Percentiles rank a stretch among this genome's conserved stretches.
phyloP scores from a whole-genome alignment of 345 rosid genomes.

The Eucalyptus erythrocorys region DNA sequence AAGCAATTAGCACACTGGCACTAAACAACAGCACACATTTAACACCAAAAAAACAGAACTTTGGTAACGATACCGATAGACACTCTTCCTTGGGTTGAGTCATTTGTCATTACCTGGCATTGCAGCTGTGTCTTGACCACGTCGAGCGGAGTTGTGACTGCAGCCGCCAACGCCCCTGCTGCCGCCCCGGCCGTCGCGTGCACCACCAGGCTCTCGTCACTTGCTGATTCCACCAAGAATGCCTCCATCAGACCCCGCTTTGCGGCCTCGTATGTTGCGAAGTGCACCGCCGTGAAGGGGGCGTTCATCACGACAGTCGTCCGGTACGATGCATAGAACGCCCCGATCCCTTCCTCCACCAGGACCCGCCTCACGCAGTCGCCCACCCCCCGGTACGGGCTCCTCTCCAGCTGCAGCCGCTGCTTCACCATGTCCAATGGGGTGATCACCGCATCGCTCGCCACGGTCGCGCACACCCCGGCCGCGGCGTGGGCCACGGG shows the following conservation, averaged over 20 bases:
- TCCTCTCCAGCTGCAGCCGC: slow-evolving; percentile 57
- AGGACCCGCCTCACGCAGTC: slow-evolving; percentile 67
- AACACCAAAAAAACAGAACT: not conserved
- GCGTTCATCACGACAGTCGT: slow-evolving; percentile 97
- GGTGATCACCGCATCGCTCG: slow-evolving; percentile 88
- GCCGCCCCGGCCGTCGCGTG: slow-evolving; percentile 98
- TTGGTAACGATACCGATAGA: not conserved
- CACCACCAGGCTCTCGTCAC: slow-evolving; percentile 58
- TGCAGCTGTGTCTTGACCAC: slow-evolving; percentile 97
- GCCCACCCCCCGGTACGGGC: slow-evolving; percentile 61
- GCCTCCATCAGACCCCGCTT: slow-evolving; percentile 63
- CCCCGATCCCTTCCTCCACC: slow-evolving; percentile 74
- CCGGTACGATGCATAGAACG: slow-evolving; percentile 87
- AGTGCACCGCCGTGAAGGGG: slow-evolving; percentile 91
- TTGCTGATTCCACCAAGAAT: slow-evolving; percentile 37
- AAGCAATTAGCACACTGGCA: not conserved
- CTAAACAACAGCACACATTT: not conserved
- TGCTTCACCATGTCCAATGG: slow-evolving; percentile 99
- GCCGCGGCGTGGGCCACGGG: slow-evolving; percentile 72
- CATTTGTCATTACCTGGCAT: slow-evolving; percentile 61
- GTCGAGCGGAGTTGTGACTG: slow-evolving; percentile 73
- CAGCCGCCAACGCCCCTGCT: slow-evolving; percentile 87
- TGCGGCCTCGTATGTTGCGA: slow-evolving; percentile 76
- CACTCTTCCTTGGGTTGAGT: not conserved
- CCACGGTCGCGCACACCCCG: slow-evolving; percentile 83